A percentile compares a stretch with the other conserved stretches of the same genome.
Conservation (phyloP, 2,329 filamentous ascomycete genomes). For the Stachybotrys chartarum region DNA sequence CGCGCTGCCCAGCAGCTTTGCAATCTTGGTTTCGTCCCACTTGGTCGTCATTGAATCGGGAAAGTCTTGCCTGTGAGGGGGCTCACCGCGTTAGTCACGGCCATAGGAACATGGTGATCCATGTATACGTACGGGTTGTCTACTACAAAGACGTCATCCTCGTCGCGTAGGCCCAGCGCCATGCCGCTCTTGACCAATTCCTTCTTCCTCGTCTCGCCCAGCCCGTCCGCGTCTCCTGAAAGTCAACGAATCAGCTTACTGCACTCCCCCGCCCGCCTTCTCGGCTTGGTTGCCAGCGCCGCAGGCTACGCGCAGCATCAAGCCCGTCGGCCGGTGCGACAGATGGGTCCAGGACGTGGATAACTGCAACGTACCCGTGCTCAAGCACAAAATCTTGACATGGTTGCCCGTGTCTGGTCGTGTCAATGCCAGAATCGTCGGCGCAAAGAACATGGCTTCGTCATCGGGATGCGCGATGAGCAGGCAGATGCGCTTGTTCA, state of each 20-base stretch:
- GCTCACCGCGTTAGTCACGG: not conserved
- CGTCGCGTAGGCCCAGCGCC: constrained; percentile 63
- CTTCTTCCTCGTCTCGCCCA: constrained; percentile 74
- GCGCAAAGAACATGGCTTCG: constrained; percentile 99
- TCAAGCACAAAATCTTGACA: constrained; percentile 88
- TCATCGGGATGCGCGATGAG: constrained; percentile 97
- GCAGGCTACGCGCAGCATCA: too few species aligned
- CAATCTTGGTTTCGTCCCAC: constrained; percentile 68
- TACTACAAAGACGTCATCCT: constrained; percentile 79
- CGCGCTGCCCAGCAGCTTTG: constrained; percentile 60
- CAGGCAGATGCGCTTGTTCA: constrained; percentile 80
- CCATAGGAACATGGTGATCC: not conserved
- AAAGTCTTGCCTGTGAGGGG: constrained; percentile 48
- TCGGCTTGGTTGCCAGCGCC: too few species aligned
- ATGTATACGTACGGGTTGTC: constrained; percentile 57
- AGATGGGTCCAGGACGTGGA: not conserved
- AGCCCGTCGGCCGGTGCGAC: too few species aligned
- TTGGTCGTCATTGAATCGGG: constrained; percentile 79
- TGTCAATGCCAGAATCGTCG: constrained; percentile 78
- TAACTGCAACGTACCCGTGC: constrained; percentile 52
- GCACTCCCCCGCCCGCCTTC: not conserved
- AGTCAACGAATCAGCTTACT: not conserved
- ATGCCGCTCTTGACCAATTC: constrained; percentile 79
- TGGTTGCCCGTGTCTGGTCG: constrained; percentile 76
- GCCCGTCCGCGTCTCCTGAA: constrained; percentile 73